Evolutionary conservation across 306 rosid genomes (phyloP).

Genomic region (Trichosanthes cucumerina): DNA sequence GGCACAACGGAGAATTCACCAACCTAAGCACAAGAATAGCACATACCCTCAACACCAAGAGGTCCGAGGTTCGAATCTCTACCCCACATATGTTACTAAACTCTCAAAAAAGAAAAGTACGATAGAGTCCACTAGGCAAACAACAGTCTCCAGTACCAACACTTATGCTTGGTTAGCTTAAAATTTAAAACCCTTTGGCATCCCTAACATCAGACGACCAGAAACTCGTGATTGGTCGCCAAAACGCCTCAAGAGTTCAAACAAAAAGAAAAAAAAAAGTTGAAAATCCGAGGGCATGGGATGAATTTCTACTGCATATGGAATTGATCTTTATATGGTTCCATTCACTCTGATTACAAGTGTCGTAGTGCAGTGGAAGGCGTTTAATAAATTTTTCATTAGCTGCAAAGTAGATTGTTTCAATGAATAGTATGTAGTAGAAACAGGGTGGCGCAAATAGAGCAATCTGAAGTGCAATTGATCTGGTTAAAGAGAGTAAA

Average conservation of each 20-base stretch:
- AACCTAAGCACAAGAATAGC: too few species aligned
- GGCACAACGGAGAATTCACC: background rate
- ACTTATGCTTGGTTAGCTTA: background rate
- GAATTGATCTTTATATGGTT: background rate
- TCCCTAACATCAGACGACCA: background rate
- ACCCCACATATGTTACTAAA: too few species aligned
- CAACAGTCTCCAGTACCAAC: background rate
- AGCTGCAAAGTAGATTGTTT: background rate
- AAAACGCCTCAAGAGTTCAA: background rate
- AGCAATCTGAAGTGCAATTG: background rate
- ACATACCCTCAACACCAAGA: background rate
- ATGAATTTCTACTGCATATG: background rate
- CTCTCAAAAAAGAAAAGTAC: background rate
- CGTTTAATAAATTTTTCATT: background rate
- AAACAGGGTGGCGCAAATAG: background rate
- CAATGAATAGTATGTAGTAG: background rate
- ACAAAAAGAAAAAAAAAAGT: background rate
- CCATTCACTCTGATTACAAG: background rate
- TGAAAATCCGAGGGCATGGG: background rate
- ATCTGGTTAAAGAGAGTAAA: background rate
- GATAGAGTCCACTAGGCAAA: background rate
- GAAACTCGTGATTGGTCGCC: background rate
- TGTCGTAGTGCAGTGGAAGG: background rate
- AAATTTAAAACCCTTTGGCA: background rate
- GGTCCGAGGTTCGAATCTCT: background rate